Conservation (phyloP, 2,329 filamentous ascomycete species). For the Alternaria angustiovoidea region DNA sequence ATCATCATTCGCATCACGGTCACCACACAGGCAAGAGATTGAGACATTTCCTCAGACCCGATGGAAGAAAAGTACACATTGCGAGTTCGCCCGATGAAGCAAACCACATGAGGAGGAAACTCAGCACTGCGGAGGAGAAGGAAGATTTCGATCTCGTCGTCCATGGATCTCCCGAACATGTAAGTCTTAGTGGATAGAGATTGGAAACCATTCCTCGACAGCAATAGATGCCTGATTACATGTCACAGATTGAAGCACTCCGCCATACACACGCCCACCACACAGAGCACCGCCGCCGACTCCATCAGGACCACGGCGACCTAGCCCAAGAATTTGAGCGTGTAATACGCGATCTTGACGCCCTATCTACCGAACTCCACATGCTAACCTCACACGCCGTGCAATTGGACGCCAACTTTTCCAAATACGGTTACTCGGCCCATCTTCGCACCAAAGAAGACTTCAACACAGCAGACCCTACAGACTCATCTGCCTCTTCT, state of each 20-base stretch:
- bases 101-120: constrained; percentile 56
- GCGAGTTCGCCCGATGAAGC: constrained; percentile 65
- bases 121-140: constrained; percentile 47
- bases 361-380: constrained; percentile 63
- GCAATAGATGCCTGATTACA: neutral
- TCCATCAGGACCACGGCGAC: constrained; percentile 60
- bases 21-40: constrained; percentile 53
- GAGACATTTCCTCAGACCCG: constrained; percentile 63
- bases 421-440: constrained; percentile 69
- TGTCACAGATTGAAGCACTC: constrained; percentile 55
- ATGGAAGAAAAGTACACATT: constrained; percentile 65
- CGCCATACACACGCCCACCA: constrained; percentile 63
- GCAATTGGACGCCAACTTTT: constrained; percentile 67
- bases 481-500: constrained; percentile 20
- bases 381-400: constrained; percentile 63
- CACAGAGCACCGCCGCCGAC: constrained; percentile 55
- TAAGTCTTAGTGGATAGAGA: constrained; percentile 20
- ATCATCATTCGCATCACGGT: constrained; percentile 32
- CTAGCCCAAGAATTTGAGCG: constrained; percentile 66
- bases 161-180: constrained; percentile 62
- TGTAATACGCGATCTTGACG: constrained; percentile 62
- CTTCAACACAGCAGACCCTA: constrained; percentile 6
- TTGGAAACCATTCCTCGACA: neutral
- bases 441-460: constrained; percentile 57
- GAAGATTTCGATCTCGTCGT: constrained; percentile 65